Evolutionary conservation across 768 basidiomycete genomes (phyloP), one percentile per base, ranked within the genome.

Genomic region (Strobilomyces echinocephalus): DNA sequence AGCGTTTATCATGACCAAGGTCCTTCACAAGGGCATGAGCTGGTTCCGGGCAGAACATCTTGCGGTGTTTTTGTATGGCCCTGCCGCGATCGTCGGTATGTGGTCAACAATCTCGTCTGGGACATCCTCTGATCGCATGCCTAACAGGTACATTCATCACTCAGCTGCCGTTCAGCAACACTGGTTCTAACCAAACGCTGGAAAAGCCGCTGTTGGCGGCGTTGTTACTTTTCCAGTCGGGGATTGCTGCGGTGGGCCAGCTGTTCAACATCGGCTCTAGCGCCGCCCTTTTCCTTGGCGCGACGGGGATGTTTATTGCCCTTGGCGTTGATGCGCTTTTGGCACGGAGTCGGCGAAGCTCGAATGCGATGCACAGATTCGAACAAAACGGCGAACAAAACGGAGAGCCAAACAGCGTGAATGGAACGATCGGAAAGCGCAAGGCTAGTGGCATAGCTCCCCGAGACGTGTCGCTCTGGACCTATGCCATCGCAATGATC

Each of bases 1-100:
- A 1, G 95, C 95, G 0, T 63, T 82, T 2, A 53, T 90, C 12
- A 87, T 95, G 83, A 67, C 71, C 26, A 64, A 67, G 5, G 78
- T 82, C 1, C 66, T 92, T 20, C 76, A 80, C 8, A 86, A 81
- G 68, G 77, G 81, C 0, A 80, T 95, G 81, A 88, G 88, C 61
- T 97, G 94, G 94, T 97, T 91, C 69, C 75, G 79, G 15, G 79
- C 76, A 39, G 89, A 90, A 56, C 78, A 84, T 59, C 76, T 78
- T 10, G 77, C 80, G 1, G 57, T 95, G 9, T 63, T 77, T 20
- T 69, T 97, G 20, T 98, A 91, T 63, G 88, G 78, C 3, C 88
- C 91, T 14, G 78, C 89, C 2, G 82, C 84, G 0, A 63, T 91
- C 14, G 71, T 88, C 14, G 91, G 91, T 87, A 58, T 31, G 80